Percentiles rank a stretch among this genome's conserved stretches.
phyloP scores from a whole-genome alignment of 257 asterid genomes.

The Solanum etuberosum region DNA sequence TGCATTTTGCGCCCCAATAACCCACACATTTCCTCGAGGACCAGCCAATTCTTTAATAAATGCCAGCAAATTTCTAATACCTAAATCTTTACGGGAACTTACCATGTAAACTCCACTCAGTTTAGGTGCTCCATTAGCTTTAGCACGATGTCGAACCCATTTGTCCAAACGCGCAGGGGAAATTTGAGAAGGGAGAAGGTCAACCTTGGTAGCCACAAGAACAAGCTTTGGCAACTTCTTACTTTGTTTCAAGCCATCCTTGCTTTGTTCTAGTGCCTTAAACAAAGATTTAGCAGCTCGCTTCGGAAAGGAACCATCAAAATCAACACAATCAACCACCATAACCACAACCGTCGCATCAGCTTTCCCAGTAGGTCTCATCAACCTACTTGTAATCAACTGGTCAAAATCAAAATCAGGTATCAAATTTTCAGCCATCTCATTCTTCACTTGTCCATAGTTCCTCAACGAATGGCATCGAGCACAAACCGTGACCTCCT shows the following conservation, averaged over 20 bases:
- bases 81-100: conserved; percentile 85
- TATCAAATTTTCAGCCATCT: conserved; percentile 65
- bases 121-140: conserved; percentile 81
- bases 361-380: conserved; percentile 76
- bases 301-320: conserved; percentile 92
- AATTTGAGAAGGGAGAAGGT: conserved; percentile 88
- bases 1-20: conserved; percentile 92
- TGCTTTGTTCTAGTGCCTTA: conserved; percentile 43
- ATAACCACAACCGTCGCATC: conserved; percentile 80
- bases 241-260: conserved; percentile 36
- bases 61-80: conserved; percentile 66
- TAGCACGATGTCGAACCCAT: conserved; percentile 88
- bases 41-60: conserved; percentile 76
- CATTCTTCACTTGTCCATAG: conserved; percentile 85
- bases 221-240: conserved; percentile 81
- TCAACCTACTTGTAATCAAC: conserved; percentile 62
- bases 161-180: conserved; percentile 82
- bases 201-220: conserved; percentile 90
- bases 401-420: conserved; percentile 90
- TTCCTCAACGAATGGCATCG: conserved; percentile 85
- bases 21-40: conserved; percentile 97
- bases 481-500: conserved; percentile 78
- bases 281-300: conserved; percentile 80
- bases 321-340: conserved; percentile 92
- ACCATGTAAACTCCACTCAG: conserved; percentile 83